Percentiles rank a stretch among this genome's conserved stretches.
Conservation (phyloP, 352 stramenopile genomes). For the Pythium folliculosum region DNA sequence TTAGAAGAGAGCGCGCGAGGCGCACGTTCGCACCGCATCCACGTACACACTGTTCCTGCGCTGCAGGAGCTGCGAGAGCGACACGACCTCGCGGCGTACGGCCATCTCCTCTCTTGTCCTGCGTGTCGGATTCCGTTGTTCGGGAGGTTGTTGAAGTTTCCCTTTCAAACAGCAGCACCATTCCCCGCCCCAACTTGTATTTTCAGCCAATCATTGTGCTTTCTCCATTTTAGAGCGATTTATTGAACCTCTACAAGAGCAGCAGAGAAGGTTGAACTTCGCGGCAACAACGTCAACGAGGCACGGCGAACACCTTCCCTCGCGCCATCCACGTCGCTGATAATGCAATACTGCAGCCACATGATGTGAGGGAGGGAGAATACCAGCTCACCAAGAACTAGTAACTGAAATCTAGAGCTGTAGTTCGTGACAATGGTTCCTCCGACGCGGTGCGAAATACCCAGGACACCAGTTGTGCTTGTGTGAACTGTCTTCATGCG, state of each 20-base stretch:
- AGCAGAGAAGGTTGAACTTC: no score
- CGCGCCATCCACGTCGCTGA: no score
- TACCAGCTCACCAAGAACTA: no score
- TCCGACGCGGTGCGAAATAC: no score
- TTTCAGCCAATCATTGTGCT: constrained; percentile 22
- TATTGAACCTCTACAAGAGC: constrained; percentile 11
- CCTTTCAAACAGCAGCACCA: not conserved
- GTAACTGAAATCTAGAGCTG: no score
- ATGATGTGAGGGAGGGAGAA: no score
- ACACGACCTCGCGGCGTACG: constrained; percentile 66
- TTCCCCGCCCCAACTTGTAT: constrained; percentile 4
- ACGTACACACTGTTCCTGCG: constrained; percentile 37
- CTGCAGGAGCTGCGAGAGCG: constrained; percentile 72
- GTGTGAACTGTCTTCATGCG: no score
- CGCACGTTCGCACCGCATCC: not conserved
- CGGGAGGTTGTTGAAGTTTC: constrained; percentile 24
- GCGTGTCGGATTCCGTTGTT: not conserved
- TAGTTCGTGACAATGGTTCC: no score
- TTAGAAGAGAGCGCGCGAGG: constrained; percentile 5
- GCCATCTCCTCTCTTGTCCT: constrained; percentile 39
- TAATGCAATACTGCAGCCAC: no score
- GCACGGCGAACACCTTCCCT: no score
- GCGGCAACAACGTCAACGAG: no score
- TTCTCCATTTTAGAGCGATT: not conserved
- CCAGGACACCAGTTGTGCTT: no score